These are phyloP conservation scores for Fusarium sp. DNA, from an alignment of 2,329 filamentous ascomycete genomes.

Conservation along the genomic window DNA sequence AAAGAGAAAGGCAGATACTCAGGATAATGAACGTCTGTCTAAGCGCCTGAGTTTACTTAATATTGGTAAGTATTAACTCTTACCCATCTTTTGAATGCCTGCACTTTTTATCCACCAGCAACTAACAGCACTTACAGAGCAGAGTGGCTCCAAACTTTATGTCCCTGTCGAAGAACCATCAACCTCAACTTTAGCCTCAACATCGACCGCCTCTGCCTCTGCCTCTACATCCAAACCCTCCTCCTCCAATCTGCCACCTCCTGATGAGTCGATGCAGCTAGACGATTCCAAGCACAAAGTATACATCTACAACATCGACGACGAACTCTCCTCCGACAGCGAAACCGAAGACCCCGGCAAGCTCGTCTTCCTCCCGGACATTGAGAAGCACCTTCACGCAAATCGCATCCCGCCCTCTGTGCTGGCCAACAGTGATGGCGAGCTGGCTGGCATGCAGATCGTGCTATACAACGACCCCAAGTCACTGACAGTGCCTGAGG, in stretches of 20 bases:
- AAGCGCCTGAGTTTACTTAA: conserved; percentile 86
- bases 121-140: conserved; percentile 56
- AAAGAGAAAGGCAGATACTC: conserved; percentile 69
- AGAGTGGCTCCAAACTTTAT: conserved; percentile 70
- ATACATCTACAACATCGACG: conserved; percentile 90
- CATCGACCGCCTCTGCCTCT: conserved; percentile 31
- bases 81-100: conserved; percentile 4
- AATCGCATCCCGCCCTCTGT: conserved; percentile 75
- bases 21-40: conserved; percentile 76
- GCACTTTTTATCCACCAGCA: background rate
- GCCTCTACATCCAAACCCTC: conserved; percentile 26
- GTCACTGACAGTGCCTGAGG: conserved; percentile 77
- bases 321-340: conserved; percentile 73
- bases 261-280: conserved; percentile 77
- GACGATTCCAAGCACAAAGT: conserved; percentile 88
- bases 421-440: conserved; percentile 64
- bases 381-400: conserved; percentile 79
- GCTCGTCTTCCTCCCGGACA: conserved; percentile 83
- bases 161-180: conserved; percentile 65
- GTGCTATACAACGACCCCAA: conserved; percentile 85
- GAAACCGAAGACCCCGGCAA: conserved; percentile 59
- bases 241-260: conserved; percentile 31
- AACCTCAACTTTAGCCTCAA: conserved; percentile 36
- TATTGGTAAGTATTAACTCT: conserved; percentile 67
- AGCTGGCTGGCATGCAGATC: conserved; percentile 72